Percentiles rank a stretch among this genome's conserved stretches.
phyloP scores from a whole-genome alignment of 805 yeast species.

The Grigorovia jiainica region DNA sequence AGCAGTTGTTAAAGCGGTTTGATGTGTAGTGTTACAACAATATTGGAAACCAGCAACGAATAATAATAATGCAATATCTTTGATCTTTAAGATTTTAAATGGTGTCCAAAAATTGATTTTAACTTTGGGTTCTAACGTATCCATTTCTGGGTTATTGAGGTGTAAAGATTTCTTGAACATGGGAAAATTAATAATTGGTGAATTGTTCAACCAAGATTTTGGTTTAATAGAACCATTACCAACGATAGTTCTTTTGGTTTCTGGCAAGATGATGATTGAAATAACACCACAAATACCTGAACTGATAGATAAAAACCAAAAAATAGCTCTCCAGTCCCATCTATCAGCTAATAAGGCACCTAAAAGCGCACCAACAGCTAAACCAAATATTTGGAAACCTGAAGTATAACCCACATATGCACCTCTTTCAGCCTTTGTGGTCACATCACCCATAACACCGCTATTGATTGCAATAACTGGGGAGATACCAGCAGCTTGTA shows the following conservation, averaged over 20 bases:
- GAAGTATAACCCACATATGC: constrained; percentile 54
- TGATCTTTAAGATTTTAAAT: constrained; percentile 34
- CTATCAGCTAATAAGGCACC: constrained; percentile 37
- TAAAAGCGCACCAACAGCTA: constrained; percentile 71
- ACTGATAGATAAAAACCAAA: constrained; percentile 64
- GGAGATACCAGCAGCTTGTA: constrained; percentile 72
- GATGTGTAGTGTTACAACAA: constrained; percentile 59
- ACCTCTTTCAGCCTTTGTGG: constrained; percentile 60
- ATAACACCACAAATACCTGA: constrained; percentile 37
- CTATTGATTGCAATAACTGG: constrained; percentile 63
- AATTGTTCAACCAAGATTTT: constrained; percentile 29
- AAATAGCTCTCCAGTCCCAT: constrained; percentile 67
- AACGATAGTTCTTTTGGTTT: constrained; percentile 60
- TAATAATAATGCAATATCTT: constrained; percentile 40
- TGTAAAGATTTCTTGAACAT: constrained; percentile 16
- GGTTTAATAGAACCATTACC: constrained; percentile 70
- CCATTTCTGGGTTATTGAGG: constrained; percentile 25
- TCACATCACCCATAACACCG: constrained; percentile 68
- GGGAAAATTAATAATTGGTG: constrained; percentile 34
- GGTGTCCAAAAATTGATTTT: constrained; percentile 30
- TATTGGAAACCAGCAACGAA: constrained; percentile 55
- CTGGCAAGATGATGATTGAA: constrained; percentile 48
- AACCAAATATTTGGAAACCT: constrained; percentile 64
- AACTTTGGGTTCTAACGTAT: constrained; percentile 19
- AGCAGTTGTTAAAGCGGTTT: constrained; percentile 54